Evolutionary conservation across 257 asterid species (phyloP).

Genomic region (Solanum pinnatisectum): DNA sequence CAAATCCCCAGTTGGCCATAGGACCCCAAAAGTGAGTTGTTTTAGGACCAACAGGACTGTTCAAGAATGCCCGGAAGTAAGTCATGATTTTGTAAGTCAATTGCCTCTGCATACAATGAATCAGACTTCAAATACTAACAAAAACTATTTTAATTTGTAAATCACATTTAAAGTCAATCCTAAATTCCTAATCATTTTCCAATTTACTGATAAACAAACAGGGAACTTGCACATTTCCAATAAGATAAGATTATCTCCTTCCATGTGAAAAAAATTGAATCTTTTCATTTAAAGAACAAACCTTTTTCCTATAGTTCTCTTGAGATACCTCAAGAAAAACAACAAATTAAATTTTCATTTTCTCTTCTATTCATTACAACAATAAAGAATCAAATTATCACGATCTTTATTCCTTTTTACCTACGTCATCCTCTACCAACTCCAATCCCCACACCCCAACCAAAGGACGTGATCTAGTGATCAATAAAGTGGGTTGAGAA

Average conservation of each 20-base stretch:
- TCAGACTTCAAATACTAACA: background rate
- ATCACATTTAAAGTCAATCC: background rate
- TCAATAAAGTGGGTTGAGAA: background rate
- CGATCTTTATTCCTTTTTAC: background rate
- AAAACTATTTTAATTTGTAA: background rate
- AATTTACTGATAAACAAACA: background rate
- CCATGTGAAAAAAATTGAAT: background rate
- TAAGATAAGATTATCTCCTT: background rate
- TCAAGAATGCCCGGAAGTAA: conserved; percentile 26
- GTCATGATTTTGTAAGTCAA: conserved; percentile 6
- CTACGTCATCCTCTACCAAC: background rate
- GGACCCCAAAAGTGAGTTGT: conserved; percentile 47
- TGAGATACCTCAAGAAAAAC: background rate
- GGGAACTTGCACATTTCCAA: background rate
- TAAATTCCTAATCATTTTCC: background rate
- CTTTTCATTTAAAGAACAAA: background rate
- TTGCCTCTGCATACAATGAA: background rate
- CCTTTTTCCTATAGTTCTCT: background rate
- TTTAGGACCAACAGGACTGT: conserved; percentile 39
- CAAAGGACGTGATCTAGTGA: background rate
- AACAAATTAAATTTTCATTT: background rate
- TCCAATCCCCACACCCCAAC: background rate
- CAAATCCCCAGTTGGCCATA: conserved; percentile 38
- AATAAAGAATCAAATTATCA: background rate
- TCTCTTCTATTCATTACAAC: background rate